Conservation (phyloP, 176 grass and related monocot species). For the Oryza officinalis region DNA sequence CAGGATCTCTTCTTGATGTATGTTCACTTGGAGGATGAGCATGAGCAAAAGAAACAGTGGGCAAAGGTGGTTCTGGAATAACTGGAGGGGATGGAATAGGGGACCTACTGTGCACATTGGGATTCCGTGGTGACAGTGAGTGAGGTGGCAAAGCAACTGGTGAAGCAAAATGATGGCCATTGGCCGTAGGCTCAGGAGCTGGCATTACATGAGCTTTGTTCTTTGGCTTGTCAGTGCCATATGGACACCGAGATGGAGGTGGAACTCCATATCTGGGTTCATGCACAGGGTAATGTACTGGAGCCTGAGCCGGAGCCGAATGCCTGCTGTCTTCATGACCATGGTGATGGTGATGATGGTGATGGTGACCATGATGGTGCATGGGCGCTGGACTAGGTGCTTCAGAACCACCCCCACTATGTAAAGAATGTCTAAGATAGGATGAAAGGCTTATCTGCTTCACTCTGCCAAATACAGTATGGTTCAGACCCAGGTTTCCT, state of each 20-base stretch:
- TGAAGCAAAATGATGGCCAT: conserved; percentile 39
- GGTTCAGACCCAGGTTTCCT: conserved; percentile 92
- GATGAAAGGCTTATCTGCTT: conserved; percentile 96
- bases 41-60: conserved; percentile 46
- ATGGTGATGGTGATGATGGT: conserved; percentile 57
- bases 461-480: conserved; percentile 90
- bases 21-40: conserved; percentile 51
- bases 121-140: conserved; percentile 24
- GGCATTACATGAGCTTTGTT: conserved; percentile 29
- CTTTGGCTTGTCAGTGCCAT: conserved; percentile 40
- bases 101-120: conserved; percentile 10
- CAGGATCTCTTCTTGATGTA: conserved; percentile 26
- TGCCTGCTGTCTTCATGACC: conserved; percentile 32
- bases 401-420: conserved; percentile 48
- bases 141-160: conserved; percentile 40
- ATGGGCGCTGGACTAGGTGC: conserved; percentile 76
- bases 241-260: conserved; percentile 64
- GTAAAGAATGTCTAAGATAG: conserved; percentile 85
- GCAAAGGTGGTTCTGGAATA: conserved; percentile 36
- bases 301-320: conserved; percentile 37
- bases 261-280: conserved; percentile 42
- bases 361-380: conserved; percentile 49
- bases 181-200: conserved; percentile 48
- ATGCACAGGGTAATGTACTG: conserved; percentile 15
- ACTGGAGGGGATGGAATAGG: conserved; percentile 35